A percentile compares a stretch with the other conserved stretches of the same genome.
phyloP scores from a whole-genome alignment of 176 grass and related monocot species.

The Triticum turgidum region DNA sequence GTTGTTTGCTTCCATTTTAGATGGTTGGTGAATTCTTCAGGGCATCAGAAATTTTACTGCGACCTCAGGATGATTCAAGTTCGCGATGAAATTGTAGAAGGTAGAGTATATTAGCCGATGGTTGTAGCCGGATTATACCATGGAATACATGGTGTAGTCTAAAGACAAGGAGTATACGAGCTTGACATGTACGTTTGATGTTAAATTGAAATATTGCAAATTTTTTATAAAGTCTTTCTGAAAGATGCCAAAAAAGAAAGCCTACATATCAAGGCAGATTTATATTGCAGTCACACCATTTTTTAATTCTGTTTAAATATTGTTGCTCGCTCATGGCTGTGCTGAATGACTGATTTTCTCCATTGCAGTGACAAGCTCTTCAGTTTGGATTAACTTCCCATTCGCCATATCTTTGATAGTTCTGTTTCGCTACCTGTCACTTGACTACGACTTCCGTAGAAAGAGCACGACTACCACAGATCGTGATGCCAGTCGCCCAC shows the following conservation, averaged over 20 bases:
- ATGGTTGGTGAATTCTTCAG: not conserved
- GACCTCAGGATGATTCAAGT: not conserved
- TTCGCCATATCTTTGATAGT: slow-evolving; percentile 69
- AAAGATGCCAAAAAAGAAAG: not conserved
- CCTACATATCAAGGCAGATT: not conserved
- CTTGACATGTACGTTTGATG: not conserved
- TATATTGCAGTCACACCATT: not conserved
- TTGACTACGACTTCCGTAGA: slow-evolving; percentile 80
- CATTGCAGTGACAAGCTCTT: slow-evolving; percentile 93
- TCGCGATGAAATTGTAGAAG: not conserved
- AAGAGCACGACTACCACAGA: slow-evolving; percentile 38
- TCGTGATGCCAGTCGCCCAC: not conserved
- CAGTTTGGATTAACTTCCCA: slow-evolving; percentile 94
- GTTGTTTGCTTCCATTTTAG: not conserved
- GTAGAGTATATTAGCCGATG: not conserved
- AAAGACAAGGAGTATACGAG: not conserved
- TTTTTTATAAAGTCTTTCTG: not conserved
- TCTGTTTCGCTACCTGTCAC: slow-evolving; percentile 74
- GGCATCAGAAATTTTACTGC: not conserved
- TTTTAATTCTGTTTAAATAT: not conserved
- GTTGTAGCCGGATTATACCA: not conserved
- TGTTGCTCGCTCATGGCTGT: not conserved
- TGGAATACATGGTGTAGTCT: not conserved
- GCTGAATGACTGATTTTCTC: slow-evolving; percentile 9
- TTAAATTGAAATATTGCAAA: not conserved